Evolutionary conservation across 2,329 filamentous ascomycete species (phyloP).

Genomic region (Chalaropsis thielavioides): DNA sequence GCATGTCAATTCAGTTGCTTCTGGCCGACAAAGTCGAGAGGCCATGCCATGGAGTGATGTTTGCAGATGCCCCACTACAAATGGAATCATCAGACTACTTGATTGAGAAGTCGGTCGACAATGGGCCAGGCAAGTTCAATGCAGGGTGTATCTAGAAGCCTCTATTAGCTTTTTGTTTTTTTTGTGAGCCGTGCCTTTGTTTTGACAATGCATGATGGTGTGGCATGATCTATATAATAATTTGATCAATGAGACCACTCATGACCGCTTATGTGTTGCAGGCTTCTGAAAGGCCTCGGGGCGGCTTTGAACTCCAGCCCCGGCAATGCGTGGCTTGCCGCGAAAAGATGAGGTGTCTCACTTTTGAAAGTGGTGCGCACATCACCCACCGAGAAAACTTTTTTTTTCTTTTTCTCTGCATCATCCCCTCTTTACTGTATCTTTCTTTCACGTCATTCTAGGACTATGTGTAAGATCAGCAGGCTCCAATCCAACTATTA

Average conservation of each 20-base stretch:
- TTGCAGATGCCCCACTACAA: slow-evolving; percentile 12
- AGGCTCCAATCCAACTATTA: no score
- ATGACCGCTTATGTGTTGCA: neutral
- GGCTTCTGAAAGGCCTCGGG: neutral
- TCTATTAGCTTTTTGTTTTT: neutral
- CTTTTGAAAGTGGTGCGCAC: neutral
- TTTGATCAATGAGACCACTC: neutral
- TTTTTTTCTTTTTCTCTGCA: no score
- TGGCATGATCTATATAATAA: no score
- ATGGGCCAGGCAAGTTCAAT: slow-evolving; percentile 1
- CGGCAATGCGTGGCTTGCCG: neutral
- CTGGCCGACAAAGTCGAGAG: neutral
- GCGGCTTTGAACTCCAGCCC: neutral
- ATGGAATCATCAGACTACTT: slow-evolving; percentile 7
- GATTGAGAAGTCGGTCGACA: neutral
- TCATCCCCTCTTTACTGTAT: no score
- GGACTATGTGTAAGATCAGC: no score
- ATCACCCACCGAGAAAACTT: neutral
- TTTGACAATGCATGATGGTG: neutral
- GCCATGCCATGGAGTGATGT: slow-evolving; percentile 12
- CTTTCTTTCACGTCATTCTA: no score
- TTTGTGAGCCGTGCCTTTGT: neutral
- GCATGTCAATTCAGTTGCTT: neutral
- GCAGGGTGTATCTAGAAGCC: slow-evolving; percentile 1
- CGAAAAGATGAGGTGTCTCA: neutral